A percentile compares a stretch with the other conserved stretches of the same genome.
These are phyloP conservation scores for Chalaropsis thielavioides DNA, from an alignment of 2,329 filamentous ascomycete genomes.

Conservation along the genomic window DNA sequence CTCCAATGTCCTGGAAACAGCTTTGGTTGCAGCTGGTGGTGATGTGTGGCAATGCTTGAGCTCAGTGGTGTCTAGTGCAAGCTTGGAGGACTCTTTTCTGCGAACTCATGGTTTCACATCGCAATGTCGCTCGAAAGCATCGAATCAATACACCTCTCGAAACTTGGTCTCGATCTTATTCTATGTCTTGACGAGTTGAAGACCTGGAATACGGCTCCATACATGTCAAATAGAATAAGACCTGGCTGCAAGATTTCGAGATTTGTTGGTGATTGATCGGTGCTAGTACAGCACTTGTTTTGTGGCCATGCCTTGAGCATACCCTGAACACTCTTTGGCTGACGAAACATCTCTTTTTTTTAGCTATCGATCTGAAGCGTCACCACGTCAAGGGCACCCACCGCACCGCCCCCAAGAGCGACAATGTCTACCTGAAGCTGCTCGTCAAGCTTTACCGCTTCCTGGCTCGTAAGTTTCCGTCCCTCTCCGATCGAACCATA, in stretches of 20 bases:
- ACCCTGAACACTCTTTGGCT: conserved; percentile 26
- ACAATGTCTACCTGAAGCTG: conserved; percentile 95
- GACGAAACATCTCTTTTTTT: conserved; percentile 27
- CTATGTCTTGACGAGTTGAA: neutral
- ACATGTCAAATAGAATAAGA: neutral
- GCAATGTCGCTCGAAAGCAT: conserved; percentile 9
- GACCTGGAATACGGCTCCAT: conserved; percentile 14
- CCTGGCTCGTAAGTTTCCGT: conserved; percentile 62
- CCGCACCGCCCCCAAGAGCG: conserved; percentile 92
- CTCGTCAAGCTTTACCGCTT: conserved; percentile 98
- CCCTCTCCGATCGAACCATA: neutral
- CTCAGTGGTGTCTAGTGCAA: neutral
- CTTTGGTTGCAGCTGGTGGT: neutral
- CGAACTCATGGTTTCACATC: conserved; percentile 17
- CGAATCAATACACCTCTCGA: conserved; percentile 5
- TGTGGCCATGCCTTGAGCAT: conserved; percentile 39
- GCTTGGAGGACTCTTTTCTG: conserved; percentile 13
- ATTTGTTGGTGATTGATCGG: conserved; percentile 18
- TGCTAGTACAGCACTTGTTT: conserved; percentile 21
- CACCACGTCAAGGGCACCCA: conserved; percentile 60
- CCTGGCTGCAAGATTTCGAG: conserved; percentile 15
- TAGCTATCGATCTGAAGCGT: conserved; percentile 58
- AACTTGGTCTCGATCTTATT: neutral
- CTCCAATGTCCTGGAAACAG: conserved; percentile 1
- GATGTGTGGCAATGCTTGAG: neutral